Evolutionary conservation across 177 flowering plant species (phyloP).

Genomic region (Vitis hybrid): DNA sequence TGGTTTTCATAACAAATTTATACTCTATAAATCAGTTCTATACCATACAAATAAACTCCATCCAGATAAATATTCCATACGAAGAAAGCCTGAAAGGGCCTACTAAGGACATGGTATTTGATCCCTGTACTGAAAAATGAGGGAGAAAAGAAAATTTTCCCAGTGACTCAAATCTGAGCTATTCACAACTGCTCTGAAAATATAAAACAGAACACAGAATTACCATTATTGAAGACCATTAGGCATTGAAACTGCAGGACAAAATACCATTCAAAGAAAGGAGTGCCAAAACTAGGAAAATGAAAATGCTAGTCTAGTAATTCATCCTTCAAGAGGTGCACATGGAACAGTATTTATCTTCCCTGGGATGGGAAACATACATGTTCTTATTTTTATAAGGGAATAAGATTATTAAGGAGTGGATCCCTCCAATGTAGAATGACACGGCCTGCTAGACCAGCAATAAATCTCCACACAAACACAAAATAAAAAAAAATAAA

Average conservation of each 20-base stretch:
- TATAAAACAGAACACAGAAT: background rate
- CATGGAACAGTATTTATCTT: background rate
- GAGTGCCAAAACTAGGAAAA: background rate
- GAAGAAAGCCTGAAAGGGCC: too few relatives aligned
- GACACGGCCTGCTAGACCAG: background rate
- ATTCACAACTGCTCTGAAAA: background rate
- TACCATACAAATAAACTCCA: too few relatives aligned
- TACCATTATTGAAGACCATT: background rate
- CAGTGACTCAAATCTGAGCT: background rate
- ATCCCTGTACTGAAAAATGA: too few relatives aligned
- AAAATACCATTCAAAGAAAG: background rate
- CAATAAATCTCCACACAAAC: background rate
- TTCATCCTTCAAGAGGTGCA: background rate
- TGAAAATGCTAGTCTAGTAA: background rate
- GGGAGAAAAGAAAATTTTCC: background rate
- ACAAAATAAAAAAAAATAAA: background rate
- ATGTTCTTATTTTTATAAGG: background rate
- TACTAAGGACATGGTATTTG: too few relatives aligned
- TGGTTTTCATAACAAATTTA: too few relatives aligned
- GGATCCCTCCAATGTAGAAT: background rate
- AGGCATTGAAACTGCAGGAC: background rate
- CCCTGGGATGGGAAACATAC: background rate
- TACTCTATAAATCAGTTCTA: too few relatives aligned
- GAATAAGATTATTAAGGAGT: background rate
- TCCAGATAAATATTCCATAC: too few relatives aligned